Base-by-base conservation (phyloP, 2,329 filamentous ascomycete species). In the Beauveria sp. region DNA sequence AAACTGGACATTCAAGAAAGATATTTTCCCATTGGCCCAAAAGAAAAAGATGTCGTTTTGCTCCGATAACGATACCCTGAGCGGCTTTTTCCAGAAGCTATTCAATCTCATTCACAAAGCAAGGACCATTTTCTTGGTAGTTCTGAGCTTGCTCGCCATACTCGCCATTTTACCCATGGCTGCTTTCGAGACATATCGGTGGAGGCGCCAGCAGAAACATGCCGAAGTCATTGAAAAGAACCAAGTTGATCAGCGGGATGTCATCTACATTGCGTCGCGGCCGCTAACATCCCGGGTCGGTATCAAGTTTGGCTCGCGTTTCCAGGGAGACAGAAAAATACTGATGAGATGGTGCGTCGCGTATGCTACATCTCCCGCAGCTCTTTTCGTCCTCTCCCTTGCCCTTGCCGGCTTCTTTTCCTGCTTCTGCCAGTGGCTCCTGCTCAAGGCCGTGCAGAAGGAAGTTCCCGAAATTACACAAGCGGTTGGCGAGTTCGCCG, bases 1-100 rank as follows among this genome's bases (percentile, higher is more conserved):
- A 55, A 82, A 79, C 64, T 98, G 92, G 79, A 82, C 80, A 38
- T 96, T 98, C 71, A 86, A 97, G 71, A 82, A 86, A 18, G 83
- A 84, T 14, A 75, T 88, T 10, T 93, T 99, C 68, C 91, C 93
- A 0, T 82, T 96, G 3, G 92, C 95, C 1, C 78, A 88, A 67
- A 96, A 96, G 77, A 83, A 96, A 73, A 78, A 86, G 43, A 80
- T 99, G 59, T 88, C 83, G 1, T 98, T 99, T 77, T 99, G 95
- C 78, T 91, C 91, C 48, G 86, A 91, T 71, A 91, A 95, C 75
- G 83, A 90, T 66, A 86, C 84, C 38, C 89, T 99, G 74, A 86
- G 88, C 70, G 80, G 87, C 65, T 98, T 98, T 79, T 99, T 99
- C 74, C 78, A 87, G 62, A 80, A 80, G 14, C 79, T 98, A 1